phyloP scores from a whole-genome alignment of 2,329 filamentous ascomycete species.

The Clonostachys sp. region DNA sequence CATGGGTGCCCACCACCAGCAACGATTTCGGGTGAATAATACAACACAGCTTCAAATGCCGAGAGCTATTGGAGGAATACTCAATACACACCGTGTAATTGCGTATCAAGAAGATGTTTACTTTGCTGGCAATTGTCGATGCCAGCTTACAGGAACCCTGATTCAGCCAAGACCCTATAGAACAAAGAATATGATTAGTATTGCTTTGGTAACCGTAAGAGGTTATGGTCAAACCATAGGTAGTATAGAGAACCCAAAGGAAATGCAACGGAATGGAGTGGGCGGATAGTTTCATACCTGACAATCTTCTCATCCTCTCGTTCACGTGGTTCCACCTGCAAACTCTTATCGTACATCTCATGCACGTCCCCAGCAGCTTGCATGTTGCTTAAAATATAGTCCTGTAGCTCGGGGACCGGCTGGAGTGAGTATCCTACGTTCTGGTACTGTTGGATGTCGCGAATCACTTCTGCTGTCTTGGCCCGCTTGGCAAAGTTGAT shows the following conservation, averaged over 20 bases:
- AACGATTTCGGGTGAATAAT: too few relatives aligned
- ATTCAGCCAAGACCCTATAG: conserved; percentile 54
- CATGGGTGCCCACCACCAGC: too few relatives aligned
- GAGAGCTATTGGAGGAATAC: too few relatives aligned
- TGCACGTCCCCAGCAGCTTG: conserved; percentile 92
- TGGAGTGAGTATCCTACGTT: conserved; percentile 94
- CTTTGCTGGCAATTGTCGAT: background rate
- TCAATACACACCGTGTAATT: too few relatives aligned
- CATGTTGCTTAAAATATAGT: conserved; percentile 97
- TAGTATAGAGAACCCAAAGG: too few relatives aligned
- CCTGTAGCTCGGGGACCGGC: conserved; percentile 85
- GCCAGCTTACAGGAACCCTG: conserved; percentile 48
- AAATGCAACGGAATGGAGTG: too few relatives aligned
- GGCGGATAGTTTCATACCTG: conserved; percentile 59
- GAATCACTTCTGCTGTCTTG: conserved; percentile 97
- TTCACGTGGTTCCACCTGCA: conserved; percentile 90
- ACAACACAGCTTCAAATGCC: too few relatives aligned
- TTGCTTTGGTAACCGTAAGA: too few relatives aligned
- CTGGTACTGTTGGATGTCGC: conserved; percentile 97
- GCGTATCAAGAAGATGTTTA: too few relatives aligned
- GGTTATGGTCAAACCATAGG: too few relatives aligned
- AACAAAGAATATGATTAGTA: background rate
- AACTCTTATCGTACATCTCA: conserved; percentile 98
- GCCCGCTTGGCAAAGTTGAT: conserved; percentile 99
- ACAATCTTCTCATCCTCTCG: conserved; percentile 99